Base-by-base conservation (phyloP, 352 stramenopile species). In the Globisporangium carolinianum region DNA sequence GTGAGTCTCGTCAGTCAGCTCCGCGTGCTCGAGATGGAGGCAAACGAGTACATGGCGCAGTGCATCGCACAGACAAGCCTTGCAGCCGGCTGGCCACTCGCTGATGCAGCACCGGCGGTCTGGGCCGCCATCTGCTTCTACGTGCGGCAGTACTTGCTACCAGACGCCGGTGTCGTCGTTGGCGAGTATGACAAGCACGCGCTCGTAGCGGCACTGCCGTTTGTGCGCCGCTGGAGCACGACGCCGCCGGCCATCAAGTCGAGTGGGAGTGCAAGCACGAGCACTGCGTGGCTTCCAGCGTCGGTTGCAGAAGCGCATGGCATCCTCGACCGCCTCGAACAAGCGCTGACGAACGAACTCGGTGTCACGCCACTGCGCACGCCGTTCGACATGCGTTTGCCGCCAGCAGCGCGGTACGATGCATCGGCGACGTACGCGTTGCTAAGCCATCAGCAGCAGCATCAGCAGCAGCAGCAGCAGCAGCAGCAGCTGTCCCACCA, bases 61-160 rank as follows among this genome's bases (percentile, higher is more conserved):
- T 66, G 69, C 41, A 70, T 65, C 61, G 59, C 49, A 3, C 63
- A 78, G 47, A 71, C 58, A 17, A 73, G 47, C 8, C 62, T 73
- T n/a, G 18, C 61, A 0, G 62, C 62, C 9, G 67, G 72, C 5
- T 85, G 75, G 78, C n/a, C 67, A 10, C 42, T 60, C 15, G 47
- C 62, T 35, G 71, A 83, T 51, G 58, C 63, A 6, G 81, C 74
- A 41, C 66, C 73, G 10, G 72, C 86, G 45, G 52, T 91, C 6
- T 89, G 79, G 79, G 69, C 75, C 8, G 69, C 73, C 0, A 47
- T 93, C 14, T 77, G 71, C 38, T 71, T 69, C 54, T 93, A 87
- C 57, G 69, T 86, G 38, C 75, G 76, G 2, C 71, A 84, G 43
- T 68, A 90, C 8, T 61, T 74, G 12, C 61, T 76, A 47, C 57